A percentile compares a stretch with the other conserved stretches of the same genome.
Evolutionary conservation across 306 rosid genomes (phyloP).

Genomic region (Ochetophila trinervis): DNA sequence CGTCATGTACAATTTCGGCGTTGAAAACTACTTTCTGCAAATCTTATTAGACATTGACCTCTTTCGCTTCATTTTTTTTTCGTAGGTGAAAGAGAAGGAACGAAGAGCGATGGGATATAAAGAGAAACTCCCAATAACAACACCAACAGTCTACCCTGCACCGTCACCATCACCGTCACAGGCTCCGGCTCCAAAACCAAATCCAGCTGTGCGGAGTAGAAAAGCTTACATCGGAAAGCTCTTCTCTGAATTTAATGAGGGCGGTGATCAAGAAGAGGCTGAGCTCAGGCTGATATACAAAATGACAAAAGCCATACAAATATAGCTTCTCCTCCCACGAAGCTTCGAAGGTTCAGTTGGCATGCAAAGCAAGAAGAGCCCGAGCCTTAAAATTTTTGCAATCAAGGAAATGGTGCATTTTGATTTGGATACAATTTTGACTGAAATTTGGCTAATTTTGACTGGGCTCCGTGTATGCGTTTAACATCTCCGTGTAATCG

Average conservation of each 20-base stretch:
- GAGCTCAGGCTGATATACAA: constrained; percentile 1
- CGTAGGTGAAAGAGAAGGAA: constrained; percentile 40
- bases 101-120: constrained; percentile 37
- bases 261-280: constrained; percentile 17
- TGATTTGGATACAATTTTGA: no score
- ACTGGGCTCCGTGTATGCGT: no score
- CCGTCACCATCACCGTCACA: constrained; percentile 23
- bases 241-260: constrained; percentile 28
- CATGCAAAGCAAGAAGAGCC: no score
- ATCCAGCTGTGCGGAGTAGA: not conserved
- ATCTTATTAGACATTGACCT: not conserved
- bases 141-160: constrained; percentile 15
- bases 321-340: no score
- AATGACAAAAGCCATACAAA: not conserved
- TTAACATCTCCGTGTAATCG: no score
- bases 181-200: constrained; percentile 21
- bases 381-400: no score
- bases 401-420: no score
- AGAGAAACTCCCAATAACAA: constrained; percentile 16
- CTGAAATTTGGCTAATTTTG: no score
- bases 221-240: constrained; percentile 20
- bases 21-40: not conserved
- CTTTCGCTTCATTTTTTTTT: constrained; percentile 31
- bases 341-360: no score
- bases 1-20: not conserved